Evolutionary conservation across 2,329 filamentous ascomycete genomes (phyloP).

Genomic region (Fusarium luffae): DNA sequence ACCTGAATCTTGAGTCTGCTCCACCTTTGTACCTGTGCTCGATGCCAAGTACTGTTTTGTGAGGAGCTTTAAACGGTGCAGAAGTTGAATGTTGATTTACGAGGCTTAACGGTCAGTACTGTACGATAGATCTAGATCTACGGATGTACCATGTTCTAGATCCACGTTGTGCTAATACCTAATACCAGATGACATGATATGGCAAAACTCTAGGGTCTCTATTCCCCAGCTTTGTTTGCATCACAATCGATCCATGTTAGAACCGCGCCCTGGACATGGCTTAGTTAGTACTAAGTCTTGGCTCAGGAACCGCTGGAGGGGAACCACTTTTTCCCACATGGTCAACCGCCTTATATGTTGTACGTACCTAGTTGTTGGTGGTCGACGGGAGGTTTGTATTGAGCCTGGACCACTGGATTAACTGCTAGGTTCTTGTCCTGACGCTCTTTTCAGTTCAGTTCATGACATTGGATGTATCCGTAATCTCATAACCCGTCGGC

Average conservation of each 20-base stretch:
- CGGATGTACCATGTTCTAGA: neutral
- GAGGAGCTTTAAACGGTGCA: neutral
- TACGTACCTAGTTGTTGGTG: neutral
- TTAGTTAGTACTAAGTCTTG: neutral
- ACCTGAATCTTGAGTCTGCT: slow-evolving; percentile 14
- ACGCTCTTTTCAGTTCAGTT: slow-evolving; percentile 13
- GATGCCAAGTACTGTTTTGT: neutral
- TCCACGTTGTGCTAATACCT: neutral
- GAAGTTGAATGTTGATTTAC: neutral
- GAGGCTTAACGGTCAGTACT: neutral
- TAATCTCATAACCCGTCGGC: slow-evolving; percentile 41
- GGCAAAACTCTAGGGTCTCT: neutral
- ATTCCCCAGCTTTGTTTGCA: neutral
- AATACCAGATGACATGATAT: neutral
- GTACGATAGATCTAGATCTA: neutral
- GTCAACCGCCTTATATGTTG: slow-evolving; percentile 14
- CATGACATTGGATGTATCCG: slow-evolving; percentile 6
- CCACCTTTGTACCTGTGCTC: neutral
- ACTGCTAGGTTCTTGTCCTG: slow-evolving; percentile 13
- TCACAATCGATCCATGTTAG: neutral
- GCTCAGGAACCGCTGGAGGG: slow-evolving; percentile 2
- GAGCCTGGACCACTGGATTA: neutral
- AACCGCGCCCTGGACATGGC: neutral
- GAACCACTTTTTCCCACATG: slow-evolving; percentile 37
- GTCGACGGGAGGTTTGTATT: neutral